Conservation (phyloP, 83 land plant genomes). For the Picea engelmannii region DNA sequence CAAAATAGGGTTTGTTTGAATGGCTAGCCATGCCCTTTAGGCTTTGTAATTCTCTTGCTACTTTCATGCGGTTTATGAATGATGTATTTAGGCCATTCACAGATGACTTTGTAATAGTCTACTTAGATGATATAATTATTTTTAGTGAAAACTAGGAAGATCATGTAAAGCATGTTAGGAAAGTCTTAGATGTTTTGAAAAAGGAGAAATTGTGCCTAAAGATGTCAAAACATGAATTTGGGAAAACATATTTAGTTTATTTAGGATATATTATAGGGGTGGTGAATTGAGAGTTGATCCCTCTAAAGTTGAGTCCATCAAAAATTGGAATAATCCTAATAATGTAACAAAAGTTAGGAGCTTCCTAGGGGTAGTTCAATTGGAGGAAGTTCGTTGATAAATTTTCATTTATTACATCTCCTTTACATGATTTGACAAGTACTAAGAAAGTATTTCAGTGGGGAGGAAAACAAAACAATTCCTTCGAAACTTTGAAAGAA, state of each 20-base stretch:
- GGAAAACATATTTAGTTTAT: no score
- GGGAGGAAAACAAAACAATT: not conserved
- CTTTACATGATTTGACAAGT: not conserved
- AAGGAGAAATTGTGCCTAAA: not conserved
- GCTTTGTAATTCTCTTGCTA: not conserved
- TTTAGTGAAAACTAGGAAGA: no score
- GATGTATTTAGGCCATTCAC: not conserved
- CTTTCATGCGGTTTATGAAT: not conserved
- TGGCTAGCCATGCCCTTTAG: no score
- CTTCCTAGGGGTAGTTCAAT: not conserved
- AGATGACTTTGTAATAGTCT: not conserved
- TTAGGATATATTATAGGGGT: no score
- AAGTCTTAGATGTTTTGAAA: no score
- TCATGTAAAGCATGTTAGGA: no score
- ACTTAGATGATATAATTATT: not conserved
- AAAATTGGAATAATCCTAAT: no score
- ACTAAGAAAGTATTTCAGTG: not conserved
- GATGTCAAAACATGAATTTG: no score
- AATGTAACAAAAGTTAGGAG: not conserved
- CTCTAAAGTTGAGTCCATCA: not conserved
- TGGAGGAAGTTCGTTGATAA: no score
- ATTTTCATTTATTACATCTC: no score
- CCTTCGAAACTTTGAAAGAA: not conserved
- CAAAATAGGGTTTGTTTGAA: not conserved
- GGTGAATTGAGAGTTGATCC: no score